Evolutionary conservation across 192 early-diverging fungal genomes (phyloP), one percentile per base, ranked within the genome.

Genomic region (Obelidium mucronatum): DNA sequence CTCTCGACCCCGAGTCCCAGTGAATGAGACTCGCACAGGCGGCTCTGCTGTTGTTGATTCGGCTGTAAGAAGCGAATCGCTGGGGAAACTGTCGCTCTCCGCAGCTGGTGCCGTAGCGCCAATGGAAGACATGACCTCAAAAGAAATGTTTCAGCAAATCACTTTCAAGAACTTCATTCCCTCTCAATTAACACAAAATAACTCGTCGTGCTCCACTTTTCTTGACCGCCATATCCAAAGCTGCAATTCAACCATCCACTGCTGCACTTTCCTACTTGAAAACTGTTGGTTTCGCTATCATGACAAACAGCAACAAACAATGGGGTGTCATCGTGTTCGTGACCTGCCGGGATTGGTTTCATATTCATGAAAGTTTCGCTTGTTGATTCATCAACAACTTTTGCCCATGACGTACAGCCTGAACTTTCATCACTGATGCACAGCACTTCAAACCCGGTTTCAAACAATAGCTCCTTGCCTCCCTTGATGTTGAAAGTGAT

Each of bases 241-340:
- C 24, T 28, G 24, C 55, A 58, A 26, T 58, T 22, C 55, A 24
- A 8, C 55, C 55, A 58, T 58, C 55, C 55, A 22, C 55, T 8
- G 17, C 24, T 5, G 17, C 40, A 48, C 44, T 67, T 67, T 42
- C 66, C 66, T 51, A 67, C 36, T 52, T 67, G 66, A 51, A 67
- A 26, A 1, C 30, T 51, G 19, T 44, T 26, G n/a, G n/a, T n/a
- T n/a, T n/a, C n/a, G n/a, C n/a, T 40, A 67, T 67, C 48, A 26
- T 39, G 24, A 67, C 36, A n/a, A n/a, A n/a, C n/a, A n/a, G n/a
- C n/a, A n/a, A n/a, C n/a, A 36, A 35, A 67, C 0, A 67, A 33
- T 30, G 39, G 15, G 19, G 19, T 48, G 8, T 36, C 24, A 48
- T 48, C 51, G 5, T 33, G 19, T 30, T 67, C 66, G 30, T 26